Evolutionary conservation across 768 basidiomycete species (phyloP).

Genomic region (Tylopilus subfusipes): DNA sequence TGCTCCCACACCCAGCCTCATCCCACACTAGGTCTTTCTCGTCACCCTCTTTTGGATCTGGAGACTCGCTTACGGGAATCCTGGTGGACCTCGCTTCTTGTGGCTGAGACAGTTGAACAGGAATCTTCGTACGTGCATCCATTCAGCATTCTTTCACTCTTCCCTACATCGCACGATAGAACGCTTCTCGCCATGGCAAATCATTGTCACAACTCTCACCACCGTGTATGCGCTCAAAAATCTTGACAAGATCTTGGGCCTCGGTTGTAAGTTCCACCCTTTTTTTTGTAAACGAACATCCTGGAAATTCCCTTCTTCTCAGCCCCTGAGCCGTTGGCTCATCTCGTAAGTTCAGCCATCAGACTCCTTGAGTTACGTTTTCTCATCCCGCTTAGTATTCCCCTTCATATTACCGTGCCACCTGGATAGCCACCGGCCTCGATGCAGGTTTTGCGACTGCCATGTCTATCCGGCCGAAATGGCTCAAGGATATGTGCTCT

Average conservation of each 20-base stretch:
- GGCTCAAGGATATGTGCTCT: conserved; percentile 85
- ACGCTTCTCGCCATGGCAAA: conserved; percentile 94
- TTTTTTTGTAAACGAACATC: background rate
- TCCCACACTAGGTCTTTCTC: conserved; percentile 65
- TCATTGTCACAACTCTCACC: conserved; percentile 83
- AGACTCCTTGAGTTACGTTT: background rate
- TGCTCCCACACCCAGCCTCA: background rate
- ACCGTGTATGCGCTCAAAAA: conserved; percentile 79
- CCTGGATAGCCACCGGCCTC: conserved; percentile 91
- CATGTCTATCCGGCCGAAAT: conserved; percentile 87
- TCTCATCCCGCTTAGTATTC: conserved; percentile 59
- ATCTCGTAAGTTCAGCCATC: conserved; percentile 54
- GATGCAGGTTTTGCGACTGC: conserved; percentile 98
- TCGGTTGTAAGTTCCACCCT: conserved; percentile 51
- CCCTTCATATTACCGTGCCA: conserved; percentile 90
- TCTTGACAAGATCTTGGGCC: conserved; percentile 79
- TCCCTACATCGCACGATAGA: conserved; percentile 36
- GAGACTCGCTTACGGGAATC: conserved; percentile 65
- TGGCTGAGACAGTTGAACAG: conserved; percentile 61
- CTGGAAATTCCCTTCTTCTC: conserved; percentile 8
- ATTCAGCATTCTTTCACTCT: background rate
- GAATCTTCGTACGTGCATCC: conserved; percentile 47
- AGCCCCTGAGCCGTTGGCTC: conserved; percentile 93
- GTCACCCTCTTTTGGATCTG: conserved; percentile 92
- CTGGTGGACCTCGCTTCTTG: conserved; percentile 61